phyloP scores from a whole-genome alignment of 352 stramenopile genomes.

The Sclerospora graminicola region DNA sequence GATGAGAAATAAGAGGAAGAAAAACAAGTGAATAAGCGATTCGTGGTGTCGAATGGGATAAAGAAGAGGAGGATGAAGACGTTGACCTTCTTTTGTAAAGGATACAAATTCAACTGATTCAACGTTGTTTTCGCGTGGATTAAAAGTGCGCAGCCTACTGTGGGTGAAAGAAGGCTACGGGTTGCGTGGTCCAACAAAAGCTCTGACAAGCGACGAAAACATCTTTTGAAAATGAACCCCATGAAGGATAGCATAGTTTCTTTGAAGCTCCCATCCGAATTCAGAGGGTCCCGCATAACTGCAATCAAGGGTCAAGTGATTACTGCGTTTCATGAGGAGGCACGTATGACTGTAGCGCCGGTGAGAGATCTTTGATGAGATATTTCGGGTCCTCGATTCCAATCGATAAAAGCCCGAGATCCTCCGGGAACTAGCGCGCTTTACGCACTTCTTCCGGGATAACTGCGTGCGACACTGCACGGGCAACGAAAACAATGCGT shows the following conservation, averaged over 20 bases:
- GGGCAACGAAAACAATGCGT: slow-evolving; percentile 86
- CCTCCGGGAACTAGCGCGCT: slow-evolving; percentile 87
- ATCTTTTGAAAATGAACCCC: slow-evolving; percentile 12
- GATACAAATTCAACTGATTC: too few relatives aligned
- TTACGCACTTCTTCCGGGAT: slow-evolving; percentile 89
- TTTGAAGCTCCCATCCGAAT: slow-evolving; percentile 19
- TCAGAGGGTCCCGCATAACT: too few relatives aligned
- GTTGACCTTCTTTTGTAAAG: slow-evolving; percentile 25
- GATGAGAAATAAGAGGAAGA: too few relatives aligned
- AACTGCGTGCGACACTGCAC: slow-evolving; percentile 93
- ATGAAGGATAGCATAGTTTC: slow-evolving; percentile 21
- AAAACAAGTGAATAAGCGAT: too few relatives aligned
- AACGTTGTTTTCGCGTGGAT: too few relatives aligned
- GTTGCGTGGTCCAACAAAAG: too few relatives aligned
- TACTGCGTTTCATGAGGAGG: slow-evolving; percentile 16
- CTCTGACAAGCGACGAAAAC: not conserved
- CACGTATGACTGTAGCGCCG: slow-evolving; percentile 80
- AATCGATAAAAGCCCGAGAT: slow-evolving; percentile 90
- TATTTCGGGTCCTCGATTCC: slow-evolving; percentile 92
- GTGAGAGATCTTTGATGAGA: too few relatives aligned
- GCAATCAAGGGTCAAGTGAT: too few relatives aligned
- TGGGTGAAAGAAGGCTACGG: slow-evolving; percentile 21
- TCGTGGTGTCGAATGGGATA: too few relatives aligned
- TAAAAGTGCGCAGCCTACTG: too few relatives aligned
- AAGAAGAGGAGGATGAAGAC: too few relatives aligned